Evolutionary conservation across 2,329 filamentous ascomycete species (phyloP), one percentile per base, ranked within the genome.

Genomic region (Trichoderma oligosporum): DNA sequence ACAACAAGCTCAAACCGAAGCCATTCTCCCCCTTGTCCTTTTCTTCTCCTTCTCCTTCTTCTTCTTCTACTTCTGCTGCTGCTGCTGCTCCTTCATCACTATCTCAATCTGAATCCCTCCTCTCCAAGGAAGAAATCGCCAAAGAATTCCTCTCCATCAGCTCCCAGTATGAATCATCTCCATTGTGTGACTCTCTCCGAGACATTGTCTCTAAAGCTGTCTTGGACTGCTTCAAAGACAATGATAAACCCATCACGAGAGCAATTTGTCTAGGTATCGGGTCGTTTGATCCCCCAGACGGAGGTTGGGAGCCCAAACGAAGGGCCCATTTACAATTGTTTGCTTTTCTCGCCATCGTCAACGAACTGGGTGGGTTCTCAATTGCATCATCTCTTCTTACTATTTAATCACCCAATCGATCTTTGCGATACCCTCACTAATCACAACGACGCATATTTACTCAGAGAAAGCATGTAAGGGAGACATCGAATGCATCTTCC

Each of bases 251-350:
- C 0, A 49, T 70, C 1, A 57, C 61, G 9, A 54, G 61, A 7
- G 82, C 80, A 1, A 63, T 84, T 5, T 83, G 81, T 59, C 72
- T 85, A 4, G 82, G 82, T 0, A 68, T 81, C 2, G 82, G 82
- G 2, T 74, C 79, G 0, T 83, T 83, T 59, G 79, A 83, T 49
- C 78, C 79, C 2, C 67, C 69, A 3, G 75, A 79, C 42, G 76
- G 73, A 1, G 73, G 71, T 0, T 76, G 72, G 70, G 73, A 76
- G n/a, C 70, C 71, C 2, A 76, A 75, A 60, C 70, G 76, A 47
- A 73, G 73, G 2, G 74, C 79, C 1, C 79, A 79, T 60, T 64
- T 79, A 38, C 82, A 86, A 65, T 73, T 83, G 1, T 74, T 75
- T 24, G 81, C 79, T 1, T 36, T 85, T 61, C 62, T 78, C 16